Percentiles rank a stretch among this genome's conserved stretches.
Evolutionary conservation across 2,329 filamentous ascomycete species (phyloP).

Genomic region (Dichotomopilus funicola): DNA sequence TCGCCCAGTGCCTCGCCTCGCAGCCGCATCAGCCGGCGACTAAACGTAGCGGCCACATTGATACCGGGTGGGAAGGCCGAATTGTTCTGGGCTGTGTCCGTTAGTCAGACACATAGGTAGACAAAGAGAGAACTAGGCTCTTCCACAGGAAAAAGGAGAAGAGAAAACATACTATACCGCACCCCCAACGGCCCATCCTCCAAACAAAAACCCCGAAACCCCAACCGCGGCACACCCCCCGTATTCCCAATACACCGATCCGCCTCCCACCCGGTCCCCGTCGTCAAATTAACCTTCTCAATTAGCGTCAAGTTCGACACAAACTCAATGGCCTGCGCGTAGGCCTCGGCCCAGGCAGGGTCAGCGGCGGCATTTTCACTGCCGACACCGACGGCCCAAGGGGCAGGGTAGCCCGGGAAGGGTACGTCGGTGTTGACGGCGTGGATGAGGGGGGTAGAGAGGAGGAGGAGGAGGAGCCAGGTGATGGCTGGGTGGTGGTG

Average conservation of each 20-base stretch:
- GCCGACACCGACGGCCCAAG: constrained; percentile 6
- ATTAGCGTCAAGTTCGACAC: constrained; percentile 61
- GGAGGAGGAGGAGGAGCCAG: neutral
- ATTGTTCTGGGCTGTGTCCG: constrained; percentile 47
- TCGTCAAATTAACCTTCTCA: constrained; percentile 73
- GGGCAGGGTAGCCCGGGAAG: constrained; percentile 16
- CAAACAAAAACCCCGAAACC: constrained; percentile 56
- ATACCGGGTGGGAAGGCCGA: constrained; percentile 66
- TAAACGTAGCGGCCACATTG: constrained; percentile 67
- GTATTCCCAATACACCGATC: constrained; percentile 34
- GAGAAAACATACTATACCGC: constrained; percentile 37
- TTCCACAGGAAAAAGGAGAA: neutral
- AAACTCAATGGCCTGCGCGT: constrained; percentile 51
- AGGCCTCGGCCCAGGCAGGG: constrained; percentile 58
- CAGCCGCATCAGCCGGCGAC: constrained; percentile 57
- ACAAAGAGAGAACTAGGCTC: too few relatives aligned
- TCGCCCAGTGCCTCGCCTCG: constrained; percentile 64
- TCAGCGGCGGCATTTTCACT: too few relatives aligned
- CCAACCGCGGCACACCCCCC: constrained; percentile 46
- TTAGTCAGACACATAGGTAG: neutral
- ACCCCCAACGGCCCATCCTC: constrained; percentile 68
- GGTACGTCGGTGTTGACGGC: constrained; percentile 1
- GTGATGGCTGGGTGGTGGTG: neutral
- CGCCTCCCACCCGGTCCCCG: constrained; percentile 54
- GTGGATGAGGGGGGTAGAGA: neutral